These are phyloP conservation scores for Mycosphaerella sp. DNA, from an alignment of 2,329 filamentous ascomycete genomes.

Conservation along the genomic window DNA sequence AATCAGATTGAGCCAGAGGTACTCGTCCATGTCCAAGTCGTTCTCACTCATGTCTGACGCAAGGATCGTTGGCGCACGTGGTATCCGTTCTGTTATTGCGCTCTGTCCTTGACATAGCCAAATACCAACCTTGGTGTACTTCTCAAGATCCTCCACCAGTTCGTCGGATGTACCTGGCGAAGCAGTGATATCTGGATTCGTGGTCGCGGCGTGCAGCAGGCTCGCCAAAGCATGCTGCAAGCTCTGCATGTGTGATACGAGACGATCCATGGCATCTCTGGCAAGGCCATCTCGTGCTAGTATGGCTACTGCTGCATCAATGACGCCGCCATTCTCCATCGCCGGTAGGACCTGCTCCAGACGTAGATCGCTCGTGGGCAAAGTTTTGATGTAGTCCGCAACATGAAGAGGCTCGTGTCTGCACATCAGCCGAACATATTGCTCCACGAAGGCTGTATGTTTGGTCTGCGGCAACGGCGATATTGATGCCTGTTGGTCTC, in stretches of 20 bases:
- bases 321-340: conserved; percentile 81
- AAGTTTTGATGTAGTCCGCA: conserved; percentile 69
- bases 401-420: conserved; percentile 74
- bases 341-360: conserved; percentile 75
- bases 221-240: conserved; percentile 73
- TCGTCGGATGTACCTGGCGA: conserved; percentile 64
- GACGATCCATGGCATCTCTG: conserved; percentile 72
- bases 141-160: conserved; percentile 70
- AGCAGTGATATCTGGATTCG: conserved; percentile 51
- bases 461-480: conserved; percentile 32
- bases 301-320: conserved; percentile 87
- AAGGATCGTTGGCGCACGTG: conserved; percentile 33
- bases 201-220: conserved; percentile 56
- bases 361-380: conserved; percentile 70
- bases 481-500: conserved; percentile 27
- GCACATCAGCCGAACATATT: conserved; percentile 88
- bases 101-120: conserved; percentile 91
- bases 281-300: conserved; percentile 85
- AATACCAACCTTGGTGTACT: conserved; percentile 86
- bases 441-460: conserved; percentile 61
- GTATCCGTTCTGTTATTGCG: conserved; percentile 43
- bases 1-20: conserved; percentile 60
- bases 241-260: conserved; percentile 72
- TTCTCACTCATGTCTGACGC: conserved; percentile 47
- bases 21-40: conserved; percentile 54